Evolutionary conservation across 2,329 filamentous ascomycete genomes (phyloP).

Genomic region (Penicillium vulpinum): DNA sequence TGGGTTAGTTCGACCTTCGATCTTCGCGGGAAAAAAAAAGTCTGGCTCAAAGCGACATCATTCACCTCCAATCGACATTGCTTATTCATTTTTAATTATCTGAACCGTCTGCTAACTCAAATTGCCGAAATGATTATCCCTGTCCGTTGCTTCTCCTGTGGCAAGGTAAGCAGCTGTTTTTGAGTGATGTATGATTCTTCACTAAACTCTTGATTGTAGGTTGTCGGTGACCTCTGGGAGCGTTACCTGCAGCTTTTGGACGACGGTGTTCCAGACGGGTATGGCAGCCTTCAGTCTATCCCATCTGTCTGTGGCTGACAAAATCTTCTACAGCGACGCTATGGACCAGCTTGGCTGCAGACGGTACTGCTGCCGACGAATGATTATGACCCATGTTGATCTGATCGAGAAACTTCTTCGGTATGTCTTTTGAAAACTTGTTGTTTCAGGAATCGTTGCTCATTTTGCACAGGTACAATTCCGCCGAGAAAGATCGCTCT

Average conservation of each 20-base stretch:
- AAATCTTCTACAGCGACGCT: constrained; percentile 66
- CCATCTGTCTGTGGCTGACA: constrained; percentile 10
- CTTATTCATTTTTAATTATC: not conserved
- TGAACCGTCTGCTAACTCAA: not conserved
- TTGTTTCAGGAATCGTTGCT: not conserved
- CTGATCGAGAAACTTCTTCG: constrained; percentile 97
- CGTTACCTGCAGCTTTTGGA: constrained; percentile 87
- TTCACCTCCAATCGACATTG: constrained; percentile 8
- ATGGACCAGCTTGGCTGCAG: constrained; percentile 94
- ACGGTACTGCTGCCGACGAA: constrained; percentile 96
- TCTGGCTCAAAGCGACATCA: constrained; percentile 10
- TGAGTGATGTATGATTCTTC: constrained; percentile 4
- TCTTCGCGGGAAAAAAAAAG: constrained; percentile 10
- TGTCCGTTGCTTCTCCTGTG: constrained; percentile 97
- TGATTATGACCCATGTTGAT: constrained; percentile 99
- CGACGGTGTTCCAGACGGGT: constrained; percentile 73
- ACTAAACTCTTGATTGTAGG: constrained; percentile 54
- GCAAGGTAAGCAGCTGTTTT: constrained; percentile 69
- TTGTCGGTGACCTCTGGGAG: constrained; percentile 97
- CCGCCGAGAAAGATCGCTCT: constrained; percentile 32
- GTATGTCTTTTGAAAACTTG: constrained; percentile 53
- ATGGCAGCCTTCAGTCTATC: constrained; percentile 24
- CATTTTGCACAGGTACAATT: constrained; percentile 29
- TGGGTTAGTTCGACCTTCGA: constrained; percentile 7
- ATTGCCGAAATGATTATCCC: constrained; percentile 82